Percentiles rank a stretch among this genome's conserved stretches.
Conservation (phyloP, 768 basidiomycete species). For the Pseudohyphozyma bogoriensis region DNA sequence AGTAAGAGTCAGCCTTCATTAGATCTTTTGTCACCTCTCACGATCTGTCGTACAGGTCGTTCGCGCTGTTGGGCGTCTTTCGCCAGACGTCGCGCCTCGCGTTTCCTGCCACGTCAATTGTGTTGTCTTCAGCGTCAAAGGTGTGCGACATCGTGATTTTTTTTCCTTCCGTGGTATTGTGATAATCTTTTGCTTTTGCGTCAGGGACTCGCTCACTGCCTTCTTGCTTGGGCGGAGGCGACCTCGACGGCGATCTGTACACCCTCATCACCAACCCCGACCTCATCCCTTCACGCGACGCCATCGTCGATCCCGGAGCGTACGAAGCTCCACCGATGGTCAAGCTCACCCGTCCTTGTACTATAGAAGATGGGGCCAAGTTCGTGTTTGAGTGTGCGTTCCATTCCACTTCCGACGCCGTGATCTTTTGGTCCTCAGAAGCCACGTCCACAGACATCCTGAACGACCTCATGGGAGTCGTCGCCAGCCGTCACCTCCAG, state of each 20-base stretch:
- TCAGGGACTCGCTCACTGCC: constrained; percentile 6
- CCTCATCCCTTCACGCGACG: neutral
- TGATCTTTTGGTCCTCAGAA: too few species aligned
- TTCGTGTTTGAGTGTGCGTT: constrained; percentile 8
- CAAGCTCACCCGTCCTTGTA: neutral
- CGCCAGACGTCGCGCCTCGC: neutral
- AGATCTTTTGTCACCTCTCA: constrained; percentile 46
- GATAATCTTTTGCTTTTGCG: neutral
- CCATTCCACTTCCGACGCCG: neutral
- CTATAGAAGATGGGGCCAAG: constrained; percentile 4
- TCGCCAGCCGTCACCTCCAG: constrained; percentile 6
- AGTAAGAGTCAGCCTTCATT: constrained; percentile 42
- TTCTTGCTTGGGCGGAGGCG: constrained; percentile 19
- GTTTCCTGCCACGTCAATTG: constrained; percentile 1
- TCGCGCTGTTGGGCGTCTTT: constrained; percentile 6
- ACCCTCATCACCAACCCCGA: constrained; percentile 1
- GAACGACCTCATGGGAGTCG: constrained; percentile 5
- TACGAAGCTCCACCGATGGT: neutral
- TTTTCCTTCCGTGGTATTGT: too few species aligned
- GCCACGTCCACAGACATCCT: constrained; percentile 10
- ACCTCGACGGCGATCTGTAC: constrained; percentile 18
- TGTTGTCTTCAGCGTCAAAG: constrained; percentile 18
- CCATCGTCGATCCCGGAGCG: neutral
- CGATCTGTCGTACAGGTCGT: constrained; percentile 40
- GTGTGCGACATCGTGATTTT: neutral